phyloP scores from a whole-genome alignment of 805 yeast genomes.

The Candida succiphila region DNA sequence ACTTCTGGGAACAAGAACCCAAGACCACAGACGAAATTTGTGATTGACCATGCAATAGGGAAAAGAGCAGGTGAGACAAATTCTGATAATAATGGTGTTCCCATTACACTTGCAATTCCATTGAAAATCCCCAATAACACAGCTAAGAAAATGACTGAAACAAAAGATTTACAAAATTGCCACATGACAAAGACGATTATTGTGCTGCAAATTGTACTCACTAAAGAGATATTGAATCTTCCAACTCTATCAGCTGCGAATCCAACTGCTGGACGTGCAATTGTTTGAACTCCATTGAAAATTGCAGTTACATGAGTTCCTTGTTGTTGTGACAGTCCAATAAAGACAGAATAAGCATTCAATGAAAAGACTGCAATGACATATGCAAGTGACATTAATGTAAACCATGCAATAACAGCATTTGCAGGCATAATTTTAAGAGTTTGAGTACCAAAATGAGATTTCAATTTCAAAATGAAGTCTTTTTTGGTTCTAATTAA shows the following conservation, averaged over 20 bases:
- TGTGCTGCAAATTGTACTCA: slow-evolving; percentile 22
- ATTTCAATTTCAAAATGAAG: slow-evolving; percentile 5
- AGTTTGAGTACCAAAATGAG: slow-evolving; percentile 8
- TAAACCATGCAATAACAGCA: slow-evolving; percentile 17
- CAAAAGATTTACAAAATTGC: slow-evolving; percentile 24
- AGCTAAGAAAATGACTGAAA: slow-evolving; percentile 24
- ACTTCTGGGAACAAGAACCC: slow-evolving; percentile 20
- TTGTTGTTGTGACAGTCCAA: slow-evolving; percentile 34
- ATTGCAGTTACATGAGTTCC: slow-evolving; percentile 37
- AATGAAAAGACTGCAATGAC: slow-evolving; percentile 34
- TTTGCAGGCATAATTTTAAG: slow-evolving; percentile 9
- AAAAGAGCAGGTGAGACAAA: slow-evolving; percentile 15
- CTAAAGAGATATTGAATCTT: slow-evolving; percentile 31
- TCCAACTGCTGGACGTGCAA: slow-evolving; percentile 43
- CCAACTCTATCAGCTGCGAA: slow-evolving; percentile 34
- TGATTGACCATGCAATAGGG: slow-evolving; percentile 20
- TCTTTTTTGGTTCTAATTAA: slow-evolving; percentile 4
- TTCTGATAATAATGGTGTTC: slow-evolving; percentile 20
- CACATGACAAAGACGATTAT: slow-evolving; percentile 35
- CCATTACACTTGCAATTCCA: slow-evolving; percentile 30
- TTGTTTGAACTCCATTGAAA: slow-evolving; percentile 33
- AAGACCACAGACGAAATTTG: slow-evolving; percentile 16
- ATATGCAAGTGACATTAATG: slow-evolving; percentile 29
- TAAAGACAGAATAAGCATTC: slow-evolving; percentile 33
- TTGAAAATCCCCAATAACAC: slow-evolving; percentile 31